These are phyloP conservation scores for Fusarium sambucinum DNA, from an alignment of 2,329 filamentous ascomycete species.

Conservation along the genomic window DNA sequence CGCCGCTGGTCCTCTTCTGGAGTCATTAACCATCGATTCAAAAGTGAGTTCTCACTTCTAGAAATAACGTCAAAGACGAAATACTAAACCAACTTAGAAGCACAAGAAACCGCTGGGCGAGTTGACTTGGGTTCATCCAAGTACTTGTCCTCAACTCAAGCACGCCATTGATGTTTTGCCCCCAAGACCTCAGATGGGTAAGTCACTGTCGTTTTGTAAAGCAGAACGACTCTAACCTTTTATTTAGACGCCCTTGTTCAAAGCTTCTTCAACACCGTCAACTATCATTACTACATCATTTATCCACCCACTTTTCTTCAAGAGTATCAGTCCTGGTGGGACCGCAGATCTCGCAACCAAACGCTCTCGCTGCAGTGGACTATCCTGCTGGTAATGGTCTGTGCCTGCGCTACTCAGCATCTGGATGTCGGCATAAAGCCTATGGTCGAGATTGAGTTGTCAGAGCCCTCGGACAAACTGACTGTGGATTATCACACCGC, in stretches of 20 bases:
- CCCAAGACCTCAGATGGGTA: slow-evolving; percentile 52
- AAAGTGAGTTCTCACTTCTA: slow-evolving; percentile 35
- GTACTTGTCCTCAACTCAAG: slow-evolving; percentile 49
- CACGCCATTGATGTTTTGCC: slow-evolving; percentile 50
- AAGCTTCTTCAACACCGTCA: slow-evolving; percentile 53
- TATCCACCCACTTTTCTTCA: slow-evolving; percentile 52
- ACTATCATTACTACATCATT: slow-evolving; percentile 56
- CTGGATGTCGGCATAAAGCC: slow-evolving; percentile 47
- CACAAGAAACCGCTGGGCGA: slow-evolving; percentile 34
- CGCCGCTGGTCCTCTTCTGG: slow-evolving; percentile 50
- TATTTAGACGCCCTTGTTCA: slow-evolving; percentile 52
- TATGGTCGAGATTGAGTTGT: slow-evolving; percentile 49
- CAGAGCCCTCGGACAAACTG: slow-evolving; percentile 43
- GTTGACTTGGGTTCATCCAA: slow-evolving; percentile 34
- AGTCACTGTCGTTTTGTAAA: background rate
- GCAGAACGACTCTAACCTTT: background rate
- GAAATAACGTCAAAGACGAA: background rate
- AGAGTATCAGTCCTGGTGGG: slow-evolving; percentile 54
- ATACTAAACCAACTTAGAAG: background rate
- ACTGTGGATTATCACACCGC: slow-evolving; percentile 51
- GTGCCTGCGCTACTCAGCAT: slow-evolving; percentile 54
- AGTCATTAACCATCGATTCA: slow-evolving; percentile 41
- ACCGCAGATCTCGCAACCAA: slow-evolving; percentile 41
- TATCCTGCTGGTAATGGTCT: slow-evolving; percentile 53
- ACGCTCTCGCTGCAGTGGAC: slow-evolving; percentile 53